These are phyloP conservation scores for Globisporangium rhizosaccharum DNA, from an alignment of 352 stramenopile species.

Conservation along the genomic window DNA sequence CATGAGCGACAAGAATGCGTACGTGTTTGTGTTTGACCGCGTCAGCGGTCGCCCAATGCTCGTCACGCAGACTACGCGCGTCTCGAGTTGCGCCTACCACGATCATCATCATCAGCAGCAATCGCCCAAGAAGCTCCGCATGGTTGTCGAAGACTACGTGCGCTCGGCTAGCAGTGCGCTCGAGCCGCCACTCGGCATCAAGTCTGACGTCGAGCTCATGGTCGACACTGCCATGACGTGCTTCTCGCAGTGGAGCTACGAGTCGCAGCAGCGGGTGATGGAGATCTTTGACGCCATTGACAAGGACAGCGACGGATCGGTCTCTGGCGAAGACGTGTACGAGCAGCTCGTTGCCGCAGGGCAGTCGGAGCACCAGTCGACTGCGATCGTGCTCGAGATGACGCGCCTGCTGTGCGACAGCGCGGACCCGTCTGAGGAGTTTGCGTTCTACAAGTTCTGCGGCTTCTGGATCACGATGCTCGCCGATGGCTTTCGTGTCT, in stretches of 20 bases:
- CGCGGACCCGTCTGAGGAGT: constrained; percentile 43
- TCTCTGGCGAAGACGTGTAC: constrained; percentile 39
- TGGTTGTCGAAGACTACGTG: constrained; percentile 40
- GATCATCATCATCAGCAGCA: background rate
- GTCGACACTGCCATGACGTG: constrained; percentile 37
- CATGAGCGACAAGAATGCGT: constrained; percentile 33
- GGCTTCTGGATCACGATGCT: constrained; percentile 55
- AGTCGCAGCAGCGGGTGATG: constrained; percentile 26
- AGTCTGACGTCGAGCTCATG: constrained; percentile 52
- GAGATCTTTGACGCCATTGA: constrained; percentile 40
- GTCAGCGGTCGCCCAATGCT: constrained; percentile 23
- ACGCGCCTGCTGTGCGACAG: constrained; percentile 33
- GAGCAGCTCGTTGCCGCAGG: constrained; percentile 32
- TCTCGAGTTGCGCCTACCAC: background rate
- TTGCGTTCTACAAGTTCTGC: constrained; percentile 42
- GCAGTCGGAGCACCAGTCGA: constrained; percentile 23
- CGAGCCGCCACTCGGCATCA: constrained; percentile 31
- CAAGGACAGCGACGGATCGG: constrained; percentile 39
- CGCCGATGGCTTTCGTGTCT: constrained; percentile 29
- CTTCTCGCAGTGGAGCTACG: constrained; percentile 34
- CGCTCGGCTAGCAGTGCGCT: constrained; percentile 19
- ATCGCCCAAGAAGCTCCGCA: constrained; percentile 14
- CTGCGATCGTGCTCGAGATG: constrained; percentile 36
- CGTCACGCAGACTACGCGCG: constrained; percentile 24
- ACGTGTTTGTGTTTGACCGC: constrained; percentile 43